These are phyloP conservation scores for Cutaneotrichosporon dermatis DNA, from an alignment of 1,284 basidiomycete genomes.

Conservation along the genomic window DNA sequence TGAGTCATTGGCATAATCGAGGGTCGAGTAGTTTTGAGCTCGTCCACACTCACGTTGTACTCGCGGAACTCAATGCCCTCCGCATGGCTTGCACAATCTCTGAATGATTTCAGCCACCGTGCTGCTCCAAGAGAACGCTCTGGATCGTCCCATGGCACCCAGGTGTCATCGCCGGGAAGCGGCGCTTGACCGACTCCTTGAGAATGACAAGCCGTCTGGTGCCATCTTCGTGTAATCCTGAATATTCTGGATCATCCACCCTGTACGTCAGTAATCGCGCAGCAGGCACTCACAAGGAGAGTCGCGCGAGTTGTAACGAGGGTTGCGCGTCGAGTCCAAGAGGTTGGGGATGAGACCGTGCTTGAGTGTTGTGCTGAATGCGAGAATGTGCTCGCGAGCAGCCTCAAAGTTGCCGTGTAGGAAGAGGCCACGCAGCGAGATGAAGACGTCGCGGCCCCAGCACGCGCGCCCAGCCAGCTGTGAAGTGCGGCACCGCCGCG, in stretches of 20 bases:
- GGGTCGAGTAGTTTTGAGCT: too few relatives aligned
- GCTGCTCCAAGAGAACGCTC: slow-evolving; percentile 73
- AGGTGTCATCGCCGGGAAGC: slow-evolving; percentile 91
- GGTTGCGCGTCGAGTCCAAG: slow-evolving; percentile 76
- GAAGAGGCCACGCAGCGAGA: slow-evolving; percentile 85
- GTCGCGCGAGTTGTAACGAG: slow-evolving; percentile 58
- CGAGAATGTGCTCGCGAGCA: slow-evolving; percentile 79
- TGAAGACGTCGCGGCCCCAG: slow-evolving; percentile 97
- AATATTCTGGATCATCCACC: slow-evolving; percentile 97
- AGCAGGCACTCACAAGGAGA: slow-evolving; percentile 21
- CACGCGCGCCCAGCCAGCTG: slow-evolving; percentile 85
- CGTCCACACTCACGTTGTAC: slow-evolving; percentile 58
- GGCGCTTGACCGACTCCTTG: slow-evolving; percentile 73
- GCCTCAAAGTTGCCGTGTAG: slow-evolving; percentile 83
- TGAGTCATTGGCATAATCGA: slow-evolving; percentile 6
- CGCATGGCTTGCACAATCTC: slow-evolving; percentile 93
- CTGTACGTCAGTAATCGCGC: background rate
- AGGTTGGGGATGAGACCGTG: slow-evolving; percentile 91
- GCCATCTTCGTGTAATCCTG: slow-evolving; percentile 86
- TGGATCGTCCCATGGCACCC: slow-evolving; percentile 85
- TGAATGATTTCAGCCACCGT: slow-evolving; percentile 90
- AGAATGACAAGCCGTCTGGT: slow-evolving; percentile 80
- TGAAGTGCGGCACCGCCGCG: slow-evolving; percentile 93
- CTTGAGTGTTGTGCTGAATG: slow-evolving; percentile 72
- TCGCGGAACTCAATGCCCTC: slow-evolving; percentile 90